Conservation (phyloP, 257 asterid species). For the Knoxia roxburghii region DNA sequence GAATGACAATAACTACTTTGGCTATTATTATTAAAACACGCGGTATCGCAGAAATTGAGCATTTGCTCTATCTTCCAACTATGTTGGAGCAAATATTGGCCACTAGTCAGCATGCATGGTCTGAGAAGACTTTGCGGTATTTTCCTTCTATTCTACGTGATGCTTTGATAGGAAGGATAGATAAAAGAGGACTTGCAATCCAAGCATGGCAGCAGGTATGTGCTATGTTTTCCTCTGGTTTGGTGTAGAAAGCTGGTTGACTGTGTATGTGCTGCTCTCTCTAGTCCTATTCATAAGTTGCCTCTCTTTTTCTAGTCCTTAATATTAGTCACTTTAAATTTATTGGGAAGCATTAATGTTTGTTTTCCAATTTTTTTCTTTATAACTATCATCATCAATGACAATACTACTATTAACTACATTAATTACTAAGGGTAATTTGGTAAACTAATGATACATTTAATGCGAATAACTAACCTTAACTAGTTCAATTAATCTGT, state of each 20-base stretch:
- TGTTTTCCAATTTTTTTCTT: too few species aligned
- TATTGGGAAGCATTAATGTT: too few species aligned
- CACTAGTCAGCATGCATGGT: conserved; percentile 98
- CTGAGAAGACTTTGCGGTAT: conserved; percentile 87
- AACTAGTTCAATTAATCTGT: too few species aligned
- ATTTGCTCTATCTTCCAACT: conserved; percentile 75
- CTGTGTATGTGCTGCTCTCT: background rate
- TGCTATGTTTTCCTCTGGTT: background rate
- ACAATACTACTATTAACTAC: too few species aligned
- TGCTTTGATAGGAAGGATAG: conserved; percentile 74
- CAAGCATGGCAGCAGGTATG: conserved; percentile 94
- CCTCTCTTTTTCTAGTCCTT: too few species aligned
- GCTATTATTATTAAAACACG: conserved; percentile 94
- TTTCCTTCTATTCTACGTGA: conserved; percentile 86
- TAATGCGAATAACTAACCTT: too few species aligned
- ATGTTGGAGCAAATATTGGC: conserved; percentile 94
- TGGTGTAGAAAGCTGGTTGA: background rate
- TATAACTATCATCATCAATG: too few species aligned
- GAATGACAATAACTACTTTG: conserved; percentile 71
- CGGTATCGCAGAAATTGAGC: conserved; percentile 93
- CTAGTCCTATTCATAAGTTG: too few species aligned
- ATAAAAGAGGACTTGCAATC: conserved; percentile 79
- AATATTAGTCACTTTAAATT: too few species aligned
- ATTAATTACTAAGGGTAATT: too few species aligned
- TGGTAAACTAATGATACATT: too few species aligned